Evolutionary conservation across 2,329 filamentous ascomycete genomes (phyloP).

Genomic region (Aspergillus sclerotialis): DNA sequence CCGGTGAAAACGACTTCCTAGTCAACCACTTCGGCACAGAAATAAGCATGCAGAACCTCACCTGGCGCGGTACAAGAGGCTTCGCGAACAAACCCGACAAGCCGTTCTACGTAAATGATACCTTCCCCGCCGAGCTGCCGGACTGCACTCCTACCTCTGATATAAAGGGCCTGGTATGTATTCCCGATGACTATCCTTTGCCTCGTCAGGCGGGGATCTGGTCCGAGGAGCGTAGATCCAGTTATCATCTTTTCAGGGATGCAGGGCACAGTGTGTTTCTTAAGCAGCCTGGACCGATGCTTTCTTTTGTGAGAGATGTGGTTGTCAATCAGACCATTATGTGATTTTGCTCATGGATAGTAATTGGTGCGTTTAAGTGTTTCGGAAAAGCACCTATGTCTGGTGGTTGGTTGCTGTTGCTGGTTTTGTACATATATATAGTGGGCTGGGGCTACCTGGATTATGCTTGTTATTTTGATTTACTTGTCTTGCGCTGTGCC

Average conservation of each 20-base stretch:
- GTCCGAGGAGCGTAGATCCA: conserved; percentile 26
- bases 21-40: conserved; percentile 32
- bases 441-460: too few species aligned
- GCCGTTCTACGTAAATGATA: conserved; percentile 20
- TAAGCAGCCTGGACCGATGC: conserved; percentile 26
- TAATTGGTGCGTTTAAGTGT: too few species aligned
- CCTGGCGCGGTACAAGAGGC: conserved; percentile 31
- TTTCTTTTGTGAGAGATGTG: conserved; percentile 30
- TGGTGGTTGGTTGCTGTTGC: too few species aligned
- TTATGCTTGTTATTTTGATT: too few species aligned
- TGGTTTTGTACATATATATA: too few species aligned
- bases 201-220: conserved; percentile 20
- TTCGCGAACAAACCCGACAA: conserved; percentile 21
- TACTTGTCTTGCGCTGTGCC: too few species aligned
- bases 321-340: conserved; percentile 16
- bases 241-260: conserved; percentile 28
- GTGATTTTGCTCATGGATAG: too few species aligned
- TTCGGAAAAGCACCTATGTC: too few species aligned
- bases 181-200: background rate
- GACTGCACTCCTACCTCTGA: background rate
- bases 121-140: conserved; percentile 1
- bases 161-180: background rate
- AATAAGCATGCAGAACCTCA: conserved; percentile 34
- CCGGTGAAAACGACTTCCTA: conserved; percentile 32
- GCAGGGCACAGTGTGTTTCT: conserved; percentile 29